Percentiles rank a stretch among this genome's conserved stretches.
Evolutionary conservation across 371 early-diverging fungal species (phyloP).

Genomic region (Syncephalastrum sp.): DNA sequence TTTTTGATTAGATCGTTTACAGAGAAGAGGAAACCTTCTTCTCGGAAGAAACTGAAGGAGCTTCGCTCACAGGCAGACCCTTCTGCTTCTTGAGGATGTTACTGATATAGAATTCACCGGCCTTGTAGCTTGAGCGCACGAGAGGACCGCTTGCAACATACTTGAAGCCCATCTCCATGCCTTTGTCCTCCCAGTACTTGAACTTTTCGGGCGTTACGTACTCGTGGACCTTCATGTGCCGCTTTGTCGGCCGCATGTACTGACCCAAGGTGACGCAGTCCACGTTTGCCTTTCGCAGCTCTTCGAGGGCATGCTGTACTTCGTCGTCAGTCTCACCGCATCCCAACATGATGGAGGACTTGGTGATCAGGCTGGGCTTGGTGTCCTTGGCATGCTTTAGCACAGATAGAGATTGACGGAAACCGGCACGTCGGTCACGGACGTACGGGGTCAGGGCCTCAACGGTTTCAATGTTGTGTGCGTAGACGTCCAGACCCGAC

Average conservation of each 20-base stretch:
- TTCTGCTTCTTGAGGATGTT: constrained; percentile 73
- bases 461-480: constrained; percentile 98
- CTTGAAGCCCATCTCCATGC: constrained; percentile 87
- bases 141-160: constrained; percentile 97
- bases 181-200: constrained; percentile 84
- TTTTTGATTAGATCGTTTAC: too few species aligned
- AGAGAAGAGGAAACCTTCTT: too few species aligned
- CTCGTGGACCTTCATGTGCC: constrained; percentile 96
- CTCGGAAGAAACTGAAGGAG: constrained; percentile 1
- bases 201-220: constrained; percentile 95
- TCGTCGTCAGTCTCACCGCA: constrained; percentile 96
- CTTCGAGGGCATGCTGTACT: constrained; percentile 85
- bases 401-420: constrained; percentile 89
- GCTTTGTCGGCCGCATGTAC: constrained; percentile 98
- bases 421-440: constrained; percentile 93
- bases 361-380: constrained; percentile 84
- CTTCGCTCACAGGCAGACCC: constrained; percentile 27
- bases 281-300: constrained; percentile 81
- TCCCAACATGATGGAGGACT: constrained; percentile 97
- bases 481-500: constrained; percentile 96
- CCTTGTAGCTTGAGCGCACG: constrained; percentile 95
- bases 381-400: constrained; percentile 85
- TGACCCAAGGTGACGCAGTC: constrained; percentile 98
- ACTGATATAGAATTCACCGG: constrained; percentile 96
- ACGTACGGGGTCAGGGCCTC: constrained; percentile 88